Percentiles rank a stretch among this genome's conserved stretches.
These are phyloP conservation scores for Microsporum canis DNA, from an alignment of 2,329 filamentous ascomycete genomes.

Conservation along the genomic window DNA sequence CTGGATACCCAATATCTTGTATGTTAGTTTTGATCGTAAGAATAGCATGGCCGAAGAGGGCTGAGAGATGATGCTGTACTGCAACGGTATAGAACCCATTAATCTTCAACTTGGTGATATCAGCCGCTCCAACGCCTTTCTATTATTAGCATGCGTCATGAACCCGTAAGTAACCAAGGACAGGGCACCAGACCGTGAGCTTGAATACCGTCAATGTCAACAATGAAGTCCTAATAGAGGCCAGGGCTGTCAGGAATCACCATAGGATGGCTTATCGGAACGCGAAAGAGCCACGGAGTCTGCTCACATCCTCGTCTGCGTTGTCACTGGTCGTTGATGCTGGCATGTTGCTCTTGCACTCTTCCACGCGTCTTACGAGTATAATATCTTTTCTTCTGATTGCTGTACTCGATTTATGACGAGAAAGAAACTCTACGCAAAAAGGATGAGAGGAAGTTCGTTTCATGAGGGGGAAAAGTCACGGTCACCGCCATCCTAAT, in stretches of 20 bases:
- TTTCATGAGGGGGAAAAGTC: neutral
- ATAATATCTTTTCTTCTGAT: neutral
- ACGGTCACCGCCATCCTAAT: neutral
- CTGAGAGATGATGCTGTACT: constrained; percentile 28
- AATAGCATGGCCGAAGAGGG: neutral
- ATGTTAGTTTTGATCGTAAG: neutral
- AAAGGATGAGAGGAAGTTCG: neutral
- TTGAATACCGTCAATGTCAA: constrained; percentile 57
- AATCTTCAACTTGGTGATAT: constrained; percentile 54
- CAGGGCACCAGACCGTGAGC: constrained; percentile 41
- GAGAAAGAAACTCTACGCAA: neutral
- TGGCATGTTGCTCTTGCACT: constrained; percentile 33
- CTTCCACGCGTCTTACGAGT: neutral
- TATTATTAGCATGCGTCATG: neutral
- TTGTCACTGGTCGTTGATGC: constrained; percentile 44
- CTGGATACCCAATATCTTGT: constrained; percentile 25
- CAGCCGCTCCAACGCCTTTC: constrained; percentile 50
- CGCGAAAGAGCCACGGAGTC: neutral
- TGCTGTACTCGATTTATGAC: neutral
- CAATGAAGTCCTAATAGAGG: constrained; percentile 44
- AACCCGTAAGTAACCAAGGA: neutral
- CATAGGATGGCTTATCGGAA: neutral
- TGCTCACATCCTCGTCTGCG: constrained; percentile 32
- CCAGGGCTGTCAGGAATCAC: neutral
- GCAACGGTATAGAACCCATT: constrained; percentile 54